Conservation (phyloP, 164 flowering plant genomes). For the Aristolochia californica region DNA sequence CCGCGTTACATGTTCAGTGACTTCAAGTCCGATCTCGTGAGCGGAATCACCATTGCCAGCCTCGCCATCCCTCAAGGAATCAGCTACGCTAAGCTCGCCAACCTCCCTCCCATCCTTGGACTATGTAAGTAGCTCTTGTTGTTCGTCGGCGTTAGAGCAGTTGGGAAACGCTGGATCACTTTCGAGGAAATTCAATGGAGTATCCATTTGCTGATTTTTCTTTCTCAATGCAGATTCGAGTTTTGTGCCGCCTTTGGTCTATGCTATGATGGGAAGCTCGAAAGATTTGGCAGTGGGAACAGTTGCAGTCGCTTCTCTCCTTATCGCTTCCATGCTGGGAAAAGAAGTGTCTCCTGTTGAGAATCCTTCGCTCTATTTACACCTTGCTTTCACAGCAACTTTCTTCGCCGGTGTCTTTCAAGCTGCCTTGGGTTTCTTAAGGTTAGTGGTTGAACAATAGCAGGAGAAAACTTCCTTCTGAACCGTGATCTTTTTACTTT, state of each 20-base stretch:
- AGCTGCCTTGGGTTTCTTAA: constrained; percentile 61
- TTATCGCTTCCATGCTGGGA: constrained; percentile 70
- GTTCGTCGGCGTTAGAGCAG: no score
- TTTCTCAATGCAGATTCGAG: constrained; percentile 65
- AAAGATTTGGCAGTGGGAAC: constrained; percentile 95
- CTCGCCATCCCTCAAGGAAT: constrained; percentile 98
- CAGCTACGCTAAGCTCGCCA: constrained; percentile 88
- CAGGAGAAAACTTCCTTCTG: no score
- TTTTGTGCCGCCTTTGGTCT: constrained; percentile 88
- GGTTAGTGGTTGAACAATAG: constrained; percentile 49
- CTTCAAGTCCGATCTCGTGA: constrained; percentile 64
- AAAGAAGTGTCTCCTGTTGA: constrained; percentile 42
- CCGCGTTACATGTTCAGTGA: constrained; percentile 51
- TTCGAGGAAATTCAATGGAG: no score
- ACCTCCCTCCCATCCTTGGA: constrained; percentile 85
- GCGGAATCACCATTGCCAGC: constrained; percentile 94
- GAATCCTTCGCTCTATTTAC: constrained; percentile 64
- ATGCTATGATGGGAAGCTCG: constrained; percentile 97
- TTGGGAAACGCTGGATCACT: no score
- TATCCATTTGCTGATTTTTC: neutral
- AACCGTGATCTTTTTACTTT: no score
- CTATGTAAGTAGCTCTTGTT: constrained; percentile 42
- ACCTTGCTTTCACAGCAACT: constrained; percentile 89
- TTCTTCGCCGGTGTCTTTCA: constrained; percentile 81
- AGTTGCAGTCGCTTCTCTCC: constrained; percentile 85